phyloP scores from a whole-genome alignment of 331 rosid genomes.

The Acacia pycnantha region DNA sequence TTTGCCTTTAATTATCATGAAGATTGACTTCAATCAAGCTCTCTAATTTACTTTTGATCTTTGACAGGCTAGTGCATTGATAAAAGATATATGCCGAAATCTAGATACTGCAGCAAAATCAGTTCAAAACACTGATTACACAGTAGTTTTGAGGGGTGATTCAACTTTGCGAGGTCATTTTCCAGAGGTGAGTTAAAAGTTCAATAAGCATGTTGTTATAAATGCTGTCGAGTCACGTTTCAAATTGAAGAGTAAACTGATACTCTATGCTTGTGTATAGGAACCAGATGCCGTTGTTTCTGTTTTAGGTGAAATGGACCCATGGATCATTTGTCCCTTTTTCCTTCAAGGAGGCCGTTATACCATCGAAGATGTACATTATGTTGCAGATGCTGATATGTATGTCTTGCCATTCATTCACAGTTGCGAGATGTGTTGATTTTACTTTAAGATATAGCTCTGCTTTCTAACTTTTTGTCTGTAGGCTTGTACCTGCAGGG shows the following conservation, averaged over 20 bases:
- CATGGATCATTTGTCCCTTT: conserved; percentile 97
- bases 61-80: conserved; percentile 73
- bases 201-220: not conserved
- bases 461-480: conserved; percentile 29
- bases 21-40: conserved; percentile 20
- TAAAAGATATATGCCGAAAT: conserved; percentile 77
- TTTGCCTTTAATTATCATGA: conserved; percentile 22
- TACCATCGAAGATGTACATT: conserved; percentile 80
- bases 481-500: conserved; percentile 91
- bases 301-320: conserved; percentile 89
- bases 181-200: conserved; percentile 77
- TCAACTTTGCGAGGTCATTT: conserved; percentile 98
- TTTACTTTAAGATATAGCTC: conserved; percentile 22
- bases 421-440: conserved; percentile 20
- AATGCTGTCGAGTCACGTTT: conserved; percentile 28
- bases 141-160: conserved; percentile 95
- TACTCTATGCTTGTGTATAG: conserved; percentile 38
- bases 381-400: conserved; percentile 85
- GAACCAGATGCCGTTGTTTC: conserved; percentile 93
- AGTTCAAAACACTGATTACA: conserved; percentile 58
- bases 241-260: conserved; percentile 20
- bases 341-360: conserved; percentile 98
- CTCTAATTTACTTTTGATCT: conserved; percentile 25
- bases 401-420: conserved; percentile 35
- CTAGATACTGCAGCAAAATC: conserved; percentile 67